phyloP scores from a whole-genome alignment of 2,329 filamentous ascomycete genomes.

The Akanthomyces uredinophilus region DNA sequence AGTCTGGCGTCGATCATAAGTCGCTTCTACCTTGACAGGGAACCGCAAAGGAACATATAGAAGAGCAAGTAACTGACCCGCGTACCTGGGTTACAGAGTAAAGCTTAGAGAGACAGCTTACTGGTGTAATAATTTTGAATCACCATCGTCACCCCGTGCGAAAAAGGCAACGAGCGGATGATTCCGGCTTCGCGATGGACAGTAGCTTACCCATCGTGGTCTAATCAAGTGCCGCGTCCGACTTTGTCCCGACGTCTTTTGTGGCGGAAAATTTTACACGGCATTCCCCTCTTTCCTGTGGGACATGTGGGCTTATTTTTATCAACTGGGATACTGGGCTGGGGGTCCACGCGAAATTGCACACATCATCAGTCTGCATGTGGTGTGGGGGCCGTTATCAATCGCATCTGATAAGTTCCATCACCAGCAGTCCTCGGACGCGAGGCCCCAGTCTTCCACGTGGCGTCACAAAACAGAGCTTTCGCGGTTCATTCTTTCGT shows the following conservation, averaged over 20 bases:
- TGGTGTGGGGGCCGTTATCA: constrained; percentile 7
- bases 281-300: neutral
- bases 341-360: neutral
- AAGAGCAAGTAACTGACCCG: neutral
- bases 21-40: neutral
- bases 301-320: neutral
- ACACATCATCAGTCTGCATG: neutral
- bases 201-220: neutral
- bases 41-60: neutral
- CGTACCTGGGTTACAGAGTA: too few species aligned
- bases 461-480: too few species aligned
- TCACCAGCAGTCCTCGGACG: neutral
- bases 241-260: neutral
- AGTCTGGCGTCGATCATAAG: neutral
- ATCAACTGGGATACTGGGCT: too few species aligned
- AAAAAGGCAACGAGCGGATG: neutral
- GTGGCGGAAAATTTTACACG: neutral
- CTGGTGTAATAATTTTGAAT: too few species aligned
- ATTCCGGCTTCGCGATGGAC: neutral
- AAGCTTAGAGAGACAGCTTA: too few species aligned
- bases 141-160: too few species aligned
- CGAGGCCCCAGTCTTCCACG: too few species aligned
- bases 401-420: constrained; percentile 13
- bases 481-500: neutral
- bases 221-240: neutral